Percentiles rank a stretch among this genome's conserved stretches.
These are phyloP conservation scores for Kwoniella heveanensis DNA, from an alignment of 768 basidiomycete species.

Conservation along the genomic window DNA sequence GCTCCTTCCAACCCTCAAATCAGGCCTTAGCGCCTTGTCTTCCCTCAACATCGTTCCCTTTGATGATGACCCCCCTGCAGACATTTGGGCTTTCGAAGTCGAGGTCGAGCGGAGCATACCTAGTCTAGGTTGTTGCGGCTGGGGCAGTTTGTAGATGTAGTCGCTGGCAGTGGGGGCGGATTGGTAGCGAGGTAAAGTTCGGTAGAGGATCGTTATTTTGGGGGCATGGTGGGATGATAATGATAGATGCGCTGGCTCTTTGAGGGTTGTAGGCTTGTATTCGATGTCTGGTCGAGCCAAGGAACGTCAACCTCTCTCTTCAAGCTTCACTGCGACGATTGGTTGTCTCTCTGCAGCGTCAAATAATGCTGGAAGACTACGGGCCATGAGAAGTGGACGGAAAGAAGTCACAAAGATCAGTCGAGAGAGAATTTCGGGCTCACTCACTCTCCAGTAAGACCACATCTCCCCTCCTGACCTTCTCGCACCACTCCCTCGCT, in stretches of 20 bases:
- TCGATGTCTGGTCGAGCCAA: constrained; percentile 49
- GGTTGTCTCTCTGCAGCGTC: too few relatives aligned
- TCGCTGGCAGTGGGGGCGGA: constrained; percentile 1
- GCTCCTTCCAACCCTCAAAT: constrained; percentile 45
- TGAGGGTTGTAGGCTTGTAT: constrained; percentile 24
- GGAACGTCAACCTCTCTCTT: too few relatives aligned
- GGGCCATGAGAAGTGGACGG: too few relatives aligned
- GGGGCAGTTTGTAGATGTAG: constrained; percentile 10
- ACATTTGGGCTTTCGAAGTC: background rate
- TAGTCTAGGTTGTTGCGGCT: background rate
- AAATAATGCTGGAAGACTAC: too few relatives aligned
- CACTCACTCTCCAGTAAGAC: constrained; percentile 48
- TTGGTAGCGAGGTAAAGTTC: constrained; percentile 40
- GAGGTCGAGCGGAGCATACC: background rate
- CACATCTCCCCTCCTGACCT: constrained; percentile 43
- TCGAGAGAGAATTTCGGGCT: too few relatives aligned
- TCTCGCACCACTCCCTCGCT: constrained; percentile 38
- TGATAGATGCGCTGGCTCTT: constrained; percentile 36
- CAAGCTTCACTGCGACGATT: too few relatives aligned
- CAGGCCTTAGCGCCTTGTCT: constrained; percentile 40
- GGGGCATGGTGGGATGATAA: constrained; percentile 20
- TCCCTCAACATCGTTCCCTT: constrained; percentile 25
- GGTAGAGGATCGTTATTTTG: constrained; percentile 38
- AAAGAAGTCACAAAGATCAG: too few relatives aligned
- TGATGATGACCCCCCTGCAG: background rate